phyloP scores from a whole-genome alignment of 768 basidiomycete genomes.

The Trametopsis cervina region DNA sequence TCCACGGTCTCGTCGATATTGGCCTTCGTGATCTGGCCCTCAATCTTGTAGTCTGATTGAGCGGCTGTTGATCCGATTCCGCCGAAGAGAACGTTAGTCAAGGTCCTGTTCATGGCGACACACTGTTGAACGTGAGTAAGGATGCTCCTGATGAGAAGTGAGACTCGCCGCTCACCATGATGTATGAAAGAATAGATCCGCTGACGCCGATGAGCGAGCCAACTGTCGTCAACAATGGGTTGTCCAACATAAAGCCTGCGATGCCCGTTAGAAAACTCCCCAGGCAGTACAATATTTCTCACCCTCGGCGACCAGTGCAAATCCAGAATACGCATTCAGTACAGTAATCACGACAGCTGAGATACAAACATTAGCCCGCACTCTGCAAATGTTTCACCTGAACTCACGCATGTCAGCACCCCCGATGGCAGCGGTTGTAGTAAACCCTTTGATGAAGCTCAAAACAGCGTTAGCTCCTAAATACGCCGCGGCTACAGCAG shows the following conservation, averaged over 20 bases:
- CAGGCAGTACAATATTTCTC: not conserved
- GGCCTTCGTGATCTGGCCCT: slow-evolving; percentile 74
- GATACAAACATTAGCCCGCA: not conserved
- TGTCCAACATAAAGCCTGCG: slow-evolving; percentile 81
- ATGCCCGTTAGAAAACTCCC: slow-evolving; percentile 1
- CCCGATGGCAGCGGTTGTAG: slow-evolving; percentile 86
- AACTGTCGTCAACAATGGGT: slow-evolving; percentile 74
- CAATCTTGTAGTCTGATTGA: slow-evolving; percentile 63
- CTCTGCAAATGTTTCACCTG: not conserved
- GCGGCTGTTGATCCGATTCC: slow-evolving; percentile 59
- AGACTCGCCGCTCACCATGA: slow-evolving; percentile 60
- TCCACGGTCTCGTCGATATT: slow-evolving; percentile 79
- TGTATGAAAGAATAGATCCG: slow-evolving; percentile 86
- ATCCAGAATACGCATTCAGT: slow-evolving; percentile 85
- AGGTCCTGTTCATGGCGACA: slow-evolving; percentile 86
- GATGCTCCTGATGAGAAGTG: not conserved
- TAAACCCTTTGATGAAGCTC: slow-evolving; percentile 82
- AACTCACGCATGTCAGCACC: slow-evolving; percentile 89
- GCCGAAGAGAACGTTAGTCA: slow-evolving; percentile 82
- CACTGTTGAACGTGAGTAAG: slow-evolving; percentile 41
- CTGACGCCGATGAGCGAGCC: slow-evolving; percentile 87
- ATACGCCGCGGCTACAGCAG: slow-evolving; percentile 71
- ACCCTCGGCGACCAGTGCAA: slow-evolving; percentile 88
- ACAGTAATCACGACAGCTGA: slow-evolving; percentile 87
- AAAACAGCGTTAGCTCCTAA: slow-evolving; percentile 65